phyloP scores from a whole-genome alignment of 163 green algal genomes.

The Botryococcus braunii region DNA sequence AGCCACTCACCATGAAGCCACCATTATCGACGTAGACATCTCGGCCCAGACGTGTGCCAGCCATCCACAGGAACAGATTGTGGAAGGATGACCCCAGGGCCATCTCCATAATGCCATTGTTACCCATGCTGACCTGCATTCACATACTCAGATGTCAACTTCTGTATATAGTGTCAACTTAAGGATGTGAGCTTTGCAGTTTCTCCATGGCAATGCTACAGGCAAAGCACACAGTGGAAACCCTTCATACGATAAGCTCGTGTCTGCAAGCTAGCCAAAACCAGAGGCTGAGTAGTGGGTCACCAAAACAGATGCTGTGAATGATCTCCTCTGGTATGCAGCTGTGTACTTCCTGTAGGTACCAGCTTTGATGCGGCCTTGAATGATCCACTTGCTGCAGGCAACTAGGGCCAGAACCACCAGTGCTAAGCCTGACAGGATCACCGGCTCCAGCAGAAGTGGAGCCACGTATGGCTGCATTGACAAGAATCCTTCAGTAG shows the following conservation, averaged over 20 bases:
- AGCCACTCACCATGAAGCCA: neutral
- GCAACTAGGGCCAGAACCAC: neutral
- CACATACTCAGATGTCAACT: no score
- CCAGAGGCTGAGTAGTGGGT: neutral
- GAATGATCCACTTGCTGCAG: neutral
- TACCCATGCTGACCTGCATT: neutral
- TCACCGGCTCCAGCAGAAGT: constrained; percentile 3
- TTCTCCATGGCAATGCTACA: no score
- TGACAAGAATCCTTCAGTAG: no score
- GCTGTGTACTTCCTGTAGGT: constrained; percentile 2
- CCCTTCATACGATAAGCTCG: no score
- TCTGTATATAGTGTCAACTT: no score
- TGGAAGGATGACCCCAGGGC: constrained; percentile 5
- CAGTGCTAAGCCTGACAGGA: neutral
- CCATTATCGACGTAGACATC: constrained; percentile 3
- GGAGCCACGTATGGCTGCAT: constrained; percentile 3
- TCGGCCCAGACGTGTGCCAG: neutral
- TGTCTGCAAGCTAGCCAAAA: neutral
- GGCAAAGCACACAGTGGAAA: no score
- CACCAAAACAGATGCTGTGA: neutral
- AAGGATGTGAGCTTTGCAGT: no score
- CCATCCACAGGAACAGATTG: neutral
- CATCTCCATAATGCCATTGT: neutral
- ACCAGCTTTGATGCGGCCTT: neutral
- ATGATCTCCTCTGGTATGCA: constrained; percentile 4